Percentiles rank a stretch among this genome's conserved stretches.
Evolutionary conservation across 2,329 filamentous ascomycete species (phyloP).

Genomic region (Botryotinia convoluta): DNA sequence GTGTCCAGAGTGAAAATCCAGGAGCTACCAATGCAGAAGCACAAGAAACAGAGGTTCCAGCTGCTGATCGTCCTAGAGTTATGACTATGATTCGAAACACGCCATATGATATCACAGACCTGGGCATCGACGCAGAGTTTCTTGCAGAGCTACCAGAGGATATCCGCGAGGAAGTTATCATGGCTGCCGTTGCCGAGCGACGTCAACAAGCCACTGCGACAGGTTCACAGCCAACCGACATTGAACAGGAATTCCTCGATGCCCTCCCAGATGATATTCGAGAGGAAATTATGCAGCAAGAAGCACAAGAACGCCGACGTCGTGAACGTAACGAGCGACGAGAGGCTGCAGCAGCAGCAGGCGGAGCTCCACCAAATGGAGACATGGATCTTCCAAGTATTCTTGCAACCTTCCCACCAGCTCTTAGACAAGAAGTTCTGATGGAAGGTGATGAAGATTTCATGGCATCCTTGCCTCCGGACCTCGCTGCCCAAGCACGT

Average conservation of each 20-base stretch:
- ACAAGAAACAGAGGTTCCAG: constrained; percentile 41
- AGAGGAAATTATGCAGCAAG: constrained; percentile 85
- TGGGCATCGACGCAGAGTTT: constrained; percentile 93
- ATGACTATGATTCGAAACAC: constrained; percentile 82
- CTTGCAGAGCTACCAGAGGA: constrained; percentile 97
- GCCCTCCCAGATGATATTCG: constrained; percentile 88
- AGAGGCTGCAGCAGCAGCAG: constrained; percentile 56
- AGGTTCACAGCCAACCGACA: constrained; percentile 74
- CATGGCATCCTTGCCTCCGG: constrained; percentile 77
- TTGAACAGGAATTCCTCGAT: constrained; percentile 90
- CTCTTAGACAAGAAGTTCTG: constrained; percentile 79
- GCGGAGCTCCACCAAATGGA: constrained; percentile 49
- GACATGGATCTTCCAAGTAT: constrained; percentile 93
- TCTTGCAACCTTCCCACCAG: constrained; percentile 82
- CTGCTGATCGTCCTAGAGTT: constrained; percentile 58
- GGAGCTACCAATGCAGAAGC: constrained; percentile 14
- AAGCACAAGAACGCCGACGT: constrained; percentile 82
- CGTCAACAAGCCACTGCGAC: constrained; percentile 71
- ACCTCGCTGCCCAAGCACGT: constrained; percentile 83
- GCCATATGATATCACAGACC: constrained; percentile 86
- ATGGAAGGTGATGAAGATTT: constrained; percentile 90
- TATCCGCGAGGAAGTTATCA: constrained; percentile 91
- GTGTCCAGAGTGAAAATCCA: constrained; percentile 57
- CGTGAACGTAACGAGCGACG: constrained; percentile 80
- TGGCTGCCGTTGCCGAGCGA: constrained; percentile 80